Evolutionary conservation across 2,329 filamentous ascomycete species (phyloP), one percentile per base, ranked within the genome.

Genomic region (Leptographium galeiforme): DNA sequence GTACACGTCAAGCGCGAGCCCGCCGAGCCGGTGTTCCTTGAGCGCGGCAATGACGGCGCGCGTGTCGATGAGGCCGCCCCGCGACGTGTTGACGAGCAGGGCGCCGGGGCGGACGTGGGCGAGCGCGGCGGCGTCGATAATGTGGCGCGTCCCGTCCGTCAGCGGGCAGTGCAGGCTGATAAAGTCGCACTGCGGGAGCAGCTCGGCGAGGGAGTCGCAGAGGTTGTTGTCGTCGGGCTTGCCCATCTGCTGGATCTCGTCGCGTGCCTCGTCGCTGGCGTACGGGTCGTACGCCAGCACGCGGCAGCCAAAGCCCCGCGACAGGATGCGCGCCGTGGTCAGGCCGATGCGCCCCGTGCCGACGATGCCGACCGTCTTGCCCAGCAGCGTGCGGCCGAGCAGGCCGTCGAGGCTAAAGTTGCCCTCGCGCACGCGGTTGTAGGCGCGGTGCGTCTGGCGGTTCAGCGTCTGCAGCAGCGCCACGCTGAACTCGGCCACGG

Each of bases 401-500:
- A 82, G 66, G 2, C 82, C 82, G 56, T 82, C 75, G 36, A 86
- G 75, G 46, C 73, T 75, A 63, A 85, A 86, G 64, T 86, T 85
- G 50, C 78, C 81, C 64, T 85, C 81, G 45, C 81, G 77, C 19
- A 84, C 81, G 32, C 82, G 78, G 63, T 81, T 83, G 66, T 82
- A 85, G 4, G 82, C 79, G 25, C 79, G 77, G 63, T 85, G 82
- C 14, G 79, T 84, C 62, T 81, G 78, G 45, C 82, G 78, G 63
- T 85, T 83, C 45, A 85, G 70, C 1, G 81, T 83, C 68, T 84
- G 80, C 52, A 85, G 70, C 56, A 85, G 70, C 2, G 81, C 79
- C n/a, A 85, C 74, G 43, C 80, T 76, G 61, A 84, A 85, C 70
- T 86, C 82, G 58, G 82, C 82, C 2, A 86, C 82, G 2, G 82